A percentile compares a stretch with the other conserved stretches of the same genome.
phyloP scores from a whole-genome alignment of 2,329 filamentous ascomycete species.

The Aspergillus proliferans region DNA sequence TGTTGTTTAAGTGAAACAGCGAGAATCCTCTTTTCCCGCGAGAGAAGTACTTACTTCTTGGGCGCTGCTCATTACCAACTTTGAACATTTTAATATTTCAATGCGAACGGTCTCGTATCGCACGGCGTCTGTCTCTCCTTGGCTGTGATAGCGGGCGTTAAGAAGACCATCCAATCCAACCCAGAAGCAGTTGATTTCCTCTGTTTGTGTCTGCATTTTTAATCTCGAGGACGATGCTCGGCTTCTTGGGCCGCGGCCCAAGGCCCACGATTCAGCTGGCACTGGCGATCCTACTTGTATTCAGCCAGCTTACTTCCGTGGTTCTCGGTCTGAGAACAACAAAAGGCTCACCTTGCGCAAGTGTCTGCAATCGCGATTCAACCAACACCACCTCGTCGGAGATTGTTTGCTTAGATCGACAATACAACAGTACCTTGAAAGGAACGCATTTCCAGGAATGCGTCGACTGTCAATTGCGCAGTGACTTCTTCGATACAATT shows the following conservation, averaged over 20 bases:
- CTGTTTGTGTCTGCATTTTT: background rate
- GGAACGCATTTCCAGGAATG: constrained; percentile 37
- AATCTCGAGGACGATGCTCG: constrained; percentile 13
- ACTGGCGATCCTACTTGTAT: constrained; percentile 10
- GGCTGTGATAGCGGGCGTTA: constrained; percentile 2
- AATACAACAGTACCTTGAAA: constrained; percentile 26
- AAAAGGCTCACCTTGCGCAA: constrained; percentile 34
- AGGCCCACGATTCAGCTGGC: constrained; percentile 14
- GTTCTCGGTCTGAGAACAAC: constrained; percentile 26
- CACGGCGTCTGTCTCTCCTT: constrained; percentile 1
- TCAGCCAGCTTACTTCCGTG: constrained; percentile 16
- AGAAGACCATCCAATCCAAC: background rate
- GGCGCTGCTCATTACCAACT: background rate
- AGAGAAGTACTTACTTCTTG: background rate
- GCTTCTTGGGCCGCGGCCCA: constrained; percentile 6
- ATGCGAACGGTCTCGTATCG: background rate
- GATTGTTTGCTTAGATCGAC: constrained; percentile 36
- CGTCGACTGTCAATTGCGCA: constrained; percentile 37
- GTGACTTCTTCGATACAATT: constrained; percentile 26
- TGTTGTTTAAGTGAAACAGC: background rate
- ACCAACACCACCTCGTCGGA: constrained; percentile 36
- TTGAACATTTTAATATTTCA: background rate
- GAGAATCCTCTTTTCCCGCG: background rate
- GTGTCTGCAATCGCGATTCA: constrained; percentile 22
- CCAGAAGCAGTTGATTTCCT: background rate